A percentile compares a stretch with the other conserved stretches of the same genome.
These are phyloP conservation scores for Phytopythium sindhum DNA, from an alignment of 352 stramenopile genomes.

Conservation along the genomic window DNA sequence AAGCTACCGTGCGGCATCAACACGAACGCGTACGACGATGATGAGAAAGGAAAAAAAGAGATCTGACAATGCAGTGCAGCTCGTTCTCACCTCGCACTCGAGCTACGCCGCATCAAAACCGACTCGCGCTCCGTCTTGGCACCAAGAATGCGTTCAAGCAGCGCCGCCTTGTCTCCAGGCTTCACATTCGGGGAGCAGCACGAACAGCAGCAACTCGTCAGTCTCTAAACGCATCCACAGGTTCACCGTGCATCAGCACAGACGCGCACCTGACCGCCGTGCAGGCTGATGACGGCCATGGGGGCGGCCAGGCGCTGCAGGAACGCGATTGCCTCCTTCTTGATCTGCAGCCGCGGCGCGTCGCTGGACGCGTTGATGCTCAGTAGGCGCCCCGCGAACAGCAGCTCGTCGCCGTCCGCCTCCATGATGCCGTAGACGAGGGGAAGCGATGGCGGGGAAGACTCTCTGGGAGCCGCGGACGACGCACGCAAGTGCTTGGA, in stretches of 20 bases:
- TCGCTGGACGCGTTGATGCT: conserved; percentile 35
- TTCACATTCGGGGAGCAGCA: not conserved
- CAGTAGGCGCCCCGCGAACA: conserved; percentile 68
- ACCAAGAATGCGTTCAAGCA: not conserved
- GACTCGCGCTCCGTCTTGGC: not conserved
- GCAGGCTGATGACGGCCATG: conserved; percentile 66
- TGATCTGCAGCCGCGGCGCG: conserved; percentile 51
- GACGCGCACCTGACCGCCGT: conserved; percentile 36
- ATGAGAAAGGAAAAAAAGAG: too few relatives aligned
- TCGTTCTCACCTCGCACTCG: not conserved
- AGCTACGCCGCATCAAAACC: not conserved
- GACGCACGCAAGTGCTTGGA: too few relatives aligned
- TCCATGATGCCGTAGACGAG: not conserved
- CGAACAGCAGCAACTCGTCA: not conserved
- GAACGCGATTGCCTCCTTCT: conserved; percentile 70
- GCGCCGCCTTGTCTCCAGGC: conserved; percentile 4
- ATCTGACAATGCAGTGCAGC: not conserved
- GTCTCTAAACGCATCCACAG: not conserved
- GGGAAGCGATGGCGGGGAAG: not conserved
- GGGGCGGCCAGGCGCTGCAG: conserved; percentile 66
- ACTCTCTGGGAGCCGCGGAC: not conserved
- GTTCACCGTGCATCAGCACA: not conserved
- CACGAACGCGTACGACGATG: not conserved
- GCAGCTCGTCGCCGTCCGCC: conserved; percentile 25
- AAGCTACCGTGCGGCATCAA: not conserved